Conservation (phyloP, 2,329 filamentous ascomycete genomes). For the Chalaropsis ovoidea region DNA sequence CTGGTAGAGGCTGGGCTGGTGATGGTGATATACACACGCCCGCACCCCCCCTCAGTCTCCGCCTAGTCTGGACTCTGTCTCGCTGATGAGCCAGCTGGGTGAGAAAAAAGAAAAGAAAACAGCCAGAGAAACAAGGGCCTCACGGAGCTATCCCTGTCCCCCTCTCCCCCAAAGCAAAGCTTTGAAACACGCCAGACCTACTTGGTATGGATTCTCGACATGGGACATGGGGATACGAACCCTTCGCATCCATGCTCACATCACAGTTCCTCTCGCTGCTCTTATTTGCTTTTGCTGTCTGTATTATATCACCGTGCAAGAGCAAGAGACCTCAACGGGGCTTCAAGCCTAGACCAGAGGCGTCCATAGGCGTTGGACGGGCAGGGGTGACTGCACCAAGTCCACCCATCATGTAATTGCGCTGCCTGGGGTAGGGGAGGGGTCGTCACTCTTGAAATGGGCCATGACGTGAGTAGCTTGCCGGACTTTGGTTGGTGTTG, state of each 20-base stretch:
- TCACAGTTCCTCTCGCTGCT: constrained; percentile 1
- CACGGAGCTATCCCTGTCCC: neutral
- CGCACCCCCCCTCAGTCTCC: neutral
- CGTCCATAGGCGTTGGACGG: too few species aligned
- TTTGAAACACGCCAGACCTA: constrained; percentile 14
- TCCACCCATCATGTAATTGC: neutral
- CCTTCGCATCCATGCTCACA: constrained; percentile 2
- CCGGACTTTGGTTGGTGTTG: too few species aligned
- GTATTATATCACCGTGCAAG: too few species aligned
- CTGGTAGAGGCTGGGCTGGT: neutral
- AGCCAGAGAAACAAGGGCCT: constrained; percentile 1
- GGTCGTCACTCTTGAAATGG: neutral
- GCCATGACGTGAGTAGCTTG: neutral
- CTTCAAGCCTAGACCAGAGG: too few species aligned
- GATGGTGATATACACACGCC: neutral
- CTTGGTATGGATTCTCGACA: neutral
- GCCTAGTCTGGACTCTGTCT: constrained; percentile 5
- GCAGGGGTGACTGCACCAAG: too few species aligned
- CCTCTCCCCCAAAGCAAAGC: neutral
- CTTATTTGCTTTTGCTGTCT: neutral
- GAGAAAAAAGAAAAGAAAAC: too few species aligned
- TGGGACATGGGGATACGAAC: neutral
- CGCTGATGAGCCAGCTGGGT: neutral
- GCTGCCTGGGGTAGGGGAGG: neutral
- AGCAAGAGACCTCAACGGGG: too few species aligned